Conservation (phyloP, 2,329 filamentous ascomycete species). For the Trichophyton benhamiae region DNA sequence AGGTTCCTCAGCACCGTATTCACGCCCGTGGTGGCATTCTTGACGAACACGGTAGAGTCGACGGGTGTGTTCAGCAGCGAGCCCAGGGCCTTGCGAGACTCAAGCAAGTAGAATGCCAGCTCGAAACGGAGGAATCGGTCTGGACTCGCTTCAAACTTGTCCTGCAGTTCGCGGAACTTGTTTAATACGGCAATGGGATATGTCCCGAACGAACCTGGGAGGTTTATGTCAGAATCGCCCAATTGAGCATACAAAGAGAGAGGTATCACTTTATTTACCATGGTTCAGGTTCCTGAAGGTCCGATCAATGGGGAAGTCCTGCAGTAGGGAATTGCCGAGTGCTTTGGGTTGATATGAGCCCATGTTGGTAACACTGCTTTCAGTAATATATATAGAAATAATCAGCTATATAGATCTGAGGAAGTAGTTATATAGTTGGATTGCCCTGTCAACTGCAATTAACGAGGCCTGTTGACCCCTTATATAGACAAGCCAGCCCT, state of each 20-base stretch:
- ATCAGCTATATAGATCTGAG: background rate
- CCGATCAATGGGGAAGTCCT: constrained; percentile 57
- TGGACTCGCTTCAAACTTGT: constrained; percentile 53
- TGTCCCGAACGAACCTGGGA: constrained; percentile 59
- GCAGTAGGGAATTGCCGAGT: constrained; percentile 45
- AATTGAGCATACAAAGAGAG: background rate
- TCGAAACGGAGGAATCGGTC: constrained; percentile 66
- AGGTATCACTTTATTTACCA: constrained; percentile 5
- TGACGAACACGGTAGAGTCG: constrained; percentile 60
- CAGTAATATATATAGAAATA: background rate
- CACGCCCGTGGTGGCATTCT: constrained; percentile 59
- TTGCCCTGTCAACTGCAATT: background rate
- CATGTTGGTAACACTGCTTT: background rate
- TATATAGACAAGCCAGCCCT: background rate
- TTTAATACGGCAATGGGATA: constrained; percentile 52
- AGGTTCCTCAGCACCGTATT: constrained; percentile 73
- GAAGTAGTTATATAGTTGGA: too few species aligned
- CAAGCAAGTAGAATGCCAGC: constrained; percentile 50
- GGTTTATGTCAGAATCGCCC: background rate
- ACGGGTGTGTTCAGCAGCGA: constrained; percentile 52
- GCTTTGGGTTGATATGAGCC: constrained; percentile 13
- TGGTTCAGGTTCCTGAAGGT: constrained; percentile 67
- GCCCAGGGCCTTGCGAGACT: constrained; percentile 53
- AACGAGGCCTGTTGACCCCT: background rate
- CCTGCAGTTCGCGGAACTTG: constrained; percentile 52